Evolutionary conservation across 768 basidiomycete genomes (phyloP).

Genomic region (Chiua virens): DNA sequence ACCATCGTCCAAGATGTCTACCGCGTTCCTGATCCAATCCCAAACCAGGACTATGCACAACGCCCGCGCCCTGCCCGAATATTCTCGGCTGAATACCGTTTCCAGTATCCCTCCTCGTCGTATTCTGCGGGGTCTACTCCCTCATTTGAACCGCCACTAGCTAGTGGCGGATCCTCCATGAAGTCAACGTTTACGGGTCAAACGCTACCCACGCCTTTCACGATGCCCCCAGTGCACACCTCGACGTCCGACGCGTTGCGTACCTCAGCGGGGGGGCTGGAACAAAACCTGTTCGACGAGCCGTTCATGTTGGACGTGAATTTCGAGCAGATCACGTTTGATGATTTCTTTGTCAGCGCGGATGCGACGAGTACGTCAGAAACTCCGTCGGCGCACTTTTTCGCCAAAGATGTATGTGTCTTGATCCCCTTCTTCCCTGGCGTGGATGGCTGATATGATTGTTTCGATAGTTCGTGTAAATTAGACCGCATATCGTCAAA

Average conservation of each 20-base stretch:
- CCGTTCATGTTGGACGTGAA: constrained; percentile 32
- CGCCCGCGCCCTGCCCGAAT: constrained; percentile 35
- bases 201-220: constrained; percentile 10
- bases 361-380: constrained; percentile 7
- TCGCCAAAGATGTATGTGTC: constrained; percentile 32
- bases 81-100: constrained; percentile 62
- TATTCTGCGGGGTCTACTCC: constrained; percentile 3
- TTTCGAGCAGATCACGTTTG: constrained; percentile 26
- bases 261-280: not conserved
- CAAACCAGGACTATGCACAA: constrained; percentile 17
- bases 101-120: constrained; percentile 39
- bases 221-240: not conserved
- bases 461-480: constrained; percentile 24
- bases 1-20: constrained; percentile 66
- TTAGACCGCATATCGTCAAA: not conserved
- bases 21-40: constrained; percentile 26
- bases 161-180: constrained; percentile 9
- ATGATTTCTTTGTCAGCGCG: constrained; percentile 23
- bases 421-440: not conserved
- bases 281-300: constrained; percentile 28
- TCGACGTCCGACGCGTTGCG: not conserved
- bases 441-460: constrained; percentile 7
- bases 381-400: constrained; percentile 29
- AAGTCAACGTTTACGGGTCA: constrained; percentile 15
- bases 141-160: constrained; percentile 7